A percentile compares a stretch with the other conserved stretches of the same genome.
Conservation (phyloP, 2,329 filamentous ascomycete genomes). For the Coniochaeta sp. region DNA sequence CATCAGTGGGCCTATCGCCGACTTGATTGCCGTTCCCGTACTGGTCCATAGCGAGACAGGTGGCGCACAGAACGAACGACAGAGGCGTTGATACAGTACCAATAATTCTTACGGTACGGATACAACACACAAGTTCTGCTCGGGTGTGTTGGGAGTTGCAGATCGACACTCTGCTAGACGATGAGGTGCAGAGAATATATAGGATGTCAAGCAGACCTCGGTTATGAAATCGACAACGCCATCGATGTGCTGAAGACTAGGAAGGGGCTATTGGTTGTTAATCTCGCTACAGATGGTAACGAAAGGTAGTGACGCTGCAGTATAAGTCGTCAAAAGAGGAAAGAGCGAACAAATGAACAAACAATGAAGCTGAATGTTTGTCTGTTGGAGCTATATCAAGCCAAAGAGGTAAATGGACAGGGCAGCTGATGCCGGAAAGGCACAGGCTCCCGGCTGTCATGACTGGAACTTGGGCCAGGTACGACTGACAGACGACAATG, state of each 20-base stretch:
- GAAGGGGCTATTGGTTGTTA: not conserved
- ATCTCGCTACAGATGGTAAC: not conserved
- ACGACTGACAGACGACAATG: not conserved
- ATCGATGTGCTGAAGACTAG: not conserved
- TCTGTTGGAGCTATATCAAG: too few relatives aligned
- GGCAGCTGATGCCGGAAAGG: not conserved
- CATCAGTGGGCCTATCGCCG: not conserved
- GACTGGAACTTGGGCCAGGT: not conserved
- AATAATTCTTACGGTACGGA: not conserved
- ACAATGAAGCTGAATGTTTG: too few relatives aligned
- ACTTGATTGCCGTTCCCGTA: not conserved
- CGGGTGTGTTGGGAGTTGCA: not conserved
- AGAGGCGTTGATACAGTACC: not conserved
- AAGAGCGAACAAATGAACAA: not conserved
- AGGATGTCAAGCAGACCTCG: not conserved
- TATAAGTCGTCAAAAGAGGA: not conserved
- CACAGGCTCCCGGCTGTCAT: not conserved
- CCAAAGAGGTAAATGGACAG: not conserved
- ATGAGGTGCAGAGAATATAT: not conserved
- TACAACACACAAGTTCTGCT: not conserved
- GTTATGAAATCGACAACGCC: not conserved
- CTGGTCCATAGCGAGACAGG: not conserved
- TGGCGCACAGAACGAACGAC: not conserved
- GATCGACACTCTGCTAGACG: not conserved
- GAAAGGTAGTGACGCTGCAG: not conserved